Evolutionary conservation across 2,329 filamentous ascomycete genomes (phyloP), one percentile per base, ranked within the genome.

Genomic region (Madurella mycetomatis): DNA sequence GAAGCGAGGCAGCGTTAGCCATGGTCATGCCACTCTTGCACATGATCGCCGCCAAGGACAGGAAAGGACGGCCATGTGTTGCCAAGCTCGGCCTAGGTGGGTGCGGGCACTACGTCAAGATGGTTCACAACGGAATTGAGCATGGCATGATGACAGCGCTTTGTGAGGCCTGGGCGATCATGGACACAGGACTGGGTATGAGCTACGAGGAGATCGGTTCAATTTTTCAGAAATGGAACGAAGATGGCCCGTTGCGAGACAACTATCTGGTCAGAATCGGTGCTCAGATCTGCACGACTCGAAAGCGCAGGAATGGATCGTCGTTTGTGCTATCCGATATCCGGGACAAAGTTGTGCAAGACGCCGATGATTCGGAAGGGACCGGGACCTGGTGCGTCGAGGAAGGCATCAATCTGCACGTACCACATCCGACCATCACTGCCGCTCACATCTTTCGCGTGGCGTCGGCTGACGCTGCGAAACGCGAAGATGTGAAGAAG

Each of bases 121-220:
- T 88, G 84, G 77, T 88, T 4, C 86, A 89, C 65, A 88, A 89
- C 59, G 85, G 85, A 1, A 88, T 89, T 56, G 85, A 89, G 65
- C 84, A 87, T 57, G 85, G 84, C 1, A 86, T 89, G 81, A 80
- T 89, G 72, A 80, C 70, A 50, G 75, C 78, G 0, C 75, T 87
- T 5, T 79, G 79, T 13, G 86, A 89, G 66, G 80, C 81, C 2
- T 89, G 84, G 83, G 75, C 75, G 0, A 75, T 87, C 32, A 81
- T 89, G 72, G 74, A 76, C 37, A 74, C 75, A 42, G 77, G 81
- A 1, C 70, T 88, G 19, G 78, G 76, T 0, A 78, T 88, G 72
- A 67, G 65, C 5, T 77, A 84, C 52, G 79, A 86, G 9, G 77
- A 86, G 60, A 81, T 87, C 46, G 81, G 77, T 0, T 70, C 80